Evolutionary conservation across 345 rosid genomes (phyloP).

Genomic region (Fremontodendron californicum): DNA sequence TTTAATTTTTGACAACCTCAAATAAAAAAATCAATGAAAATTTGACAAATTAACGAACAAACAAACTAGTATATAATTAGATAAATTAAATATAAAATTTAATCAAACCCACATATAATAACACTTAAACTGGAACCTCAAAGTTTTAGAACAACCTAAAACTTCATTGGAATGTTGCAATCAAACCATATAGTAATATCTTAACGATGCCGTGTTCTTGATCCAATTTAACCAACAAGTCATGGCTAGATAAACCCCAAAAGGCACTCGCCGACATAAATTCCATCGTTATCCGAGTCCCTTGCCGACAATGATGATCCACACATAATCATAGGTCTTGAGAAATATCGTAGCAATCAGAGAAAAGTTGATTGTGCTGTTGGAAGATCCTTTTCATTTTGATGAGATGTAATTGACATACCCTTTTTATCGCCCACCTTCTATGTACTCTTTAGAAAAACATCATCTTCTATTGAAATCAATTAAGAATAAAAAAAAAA

Average conservation of each 20-base stretch:
- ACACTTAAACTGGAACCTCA: too few relatives aligned
- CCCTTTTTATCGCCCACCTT: not conserved
- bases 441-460: too few relatives aligned
- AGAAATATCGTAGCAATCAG: not conserved
- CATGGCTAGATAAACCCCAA: not conserved
- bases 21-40: too few relatives aligned
- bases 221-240: not conserved
- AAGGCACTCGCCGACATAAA: not conserved
- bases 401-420: not conserved
- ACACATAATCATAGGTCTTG: not conserved
- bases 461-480: too few relatives aligned
- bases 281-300: not conserved
- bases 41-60: too few relatives aligned
- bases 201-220: not conserved
- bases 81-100: too few relatives aligned
- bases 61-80: too few relatives aligned
- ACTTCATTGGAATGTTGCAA: not conserved
- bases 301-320: not conserved
- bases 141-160: too few relatives aligned
- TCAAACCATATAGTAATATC: not conserved
- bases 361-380: not conserved
- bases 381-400: not conserved
- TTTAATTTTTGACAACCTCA: too few relatives aligned
- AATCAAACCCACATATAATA: too few relatives aligned
- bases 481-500: too few relatives aligned